A percentile compares a stretch with the other conserved stretches of the same genome.
These are phyloP conservation scores for Trapa incisa DNA, from an alignment of 345 rosid genomes.

Conservation along the genomic window DNA sequence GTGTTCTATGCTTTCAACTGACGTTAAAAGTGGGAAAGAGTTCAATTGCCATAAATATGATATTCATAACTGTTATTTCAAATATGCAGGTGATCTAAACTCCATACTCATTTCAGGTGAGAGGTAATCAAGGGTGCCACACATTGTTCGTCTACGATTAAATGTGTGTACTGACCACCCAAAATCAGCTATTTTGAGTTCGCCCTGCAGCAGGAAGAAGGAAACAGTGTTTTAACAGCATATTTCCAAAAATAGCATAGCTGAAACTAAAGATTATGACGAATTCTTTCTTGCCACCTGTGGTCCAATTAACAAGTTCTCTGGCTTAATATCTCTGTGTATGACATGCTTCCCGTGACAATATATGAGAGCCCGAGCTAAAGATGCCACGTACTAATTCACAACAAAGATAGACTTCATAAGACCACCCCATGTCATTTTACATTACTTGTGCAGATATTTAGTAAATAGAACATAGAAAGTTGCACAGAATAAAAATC, in stretches of 20 bases:
- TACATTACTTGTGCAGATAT: neutral
- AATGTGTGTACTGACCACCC: constrained; percentile 99
- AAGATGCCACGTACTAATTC: constrained; percentile 82
- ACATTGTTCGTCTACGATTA: constrained; percentile 94
- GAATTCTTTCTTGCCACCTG: constrained; percentile 32
- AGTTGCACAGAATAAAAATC: neutral
- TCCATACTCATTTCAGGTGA: constrained; percentile 96
- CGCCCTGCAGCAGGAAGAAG: constrained; percentile 49
- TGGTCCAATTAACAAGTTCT: constrained; percentile 75
- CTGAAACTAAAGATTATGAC: neutral
- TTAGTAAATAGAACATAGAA: neutral
- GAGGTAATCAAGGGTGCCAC: constrained; percentile 93
- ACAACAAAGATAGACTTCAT: neutral
- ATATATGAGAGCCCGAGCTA: constrained; percentile 93
- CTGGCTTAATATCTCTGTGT: constrained; percentile 97
- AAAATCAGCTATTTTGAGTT: constrained; percentile 97
- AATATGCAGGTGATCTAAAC: neutral
- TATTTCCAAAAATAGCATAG: neutral
- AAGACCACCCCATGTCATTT: neutral
- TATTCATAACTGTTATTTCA: neutral
- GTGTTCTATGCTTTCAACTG: constrained; percentile 94
- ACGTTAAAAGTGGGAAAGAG: constrained; percentile 1
- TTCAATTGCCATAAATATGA: neutral
- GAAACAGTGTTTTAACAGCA: neutral
- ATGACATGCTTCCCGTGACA: constrained; percentile 99